Percentiles rank a stretch among this genome's conserved stretches.
Evolutionary conservation across 352 stramenopile species (phyloP).

Genomic region (Phytophthora macrochlamydospora): DNA sequence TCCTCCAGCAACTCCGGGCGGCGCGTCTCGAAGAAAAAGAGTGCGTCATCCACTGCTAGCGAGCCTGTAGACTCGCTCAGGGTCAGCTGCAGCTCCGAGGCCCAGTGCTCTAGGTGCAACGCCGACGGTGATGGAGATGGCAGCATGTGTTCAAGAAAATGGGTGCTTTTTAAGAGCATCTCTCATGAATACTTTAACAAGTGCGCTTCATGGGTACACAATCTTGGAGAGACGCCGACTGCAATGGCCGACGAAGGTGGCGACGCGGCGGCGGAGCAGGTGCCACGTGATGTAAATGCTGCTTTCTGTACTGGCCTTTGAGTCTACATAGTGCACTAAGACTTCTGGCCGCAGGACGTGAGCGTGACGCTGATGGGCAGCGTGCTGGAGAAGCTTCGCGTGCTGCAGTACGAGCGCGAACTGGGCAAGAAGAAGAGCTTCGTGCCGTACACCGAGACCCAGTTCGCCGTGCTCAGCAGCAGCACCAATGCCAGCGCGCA

Average conservation of each 20-base stretch:
- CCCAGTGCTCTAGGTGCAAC: slow-evolving; percentile 47
- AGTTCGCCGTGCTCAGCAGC: slow-evolving; percentile 59
- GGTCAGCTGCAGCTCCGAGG: slow-evolving; percentile 59
- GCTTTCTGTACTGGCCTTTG: too few relatives aligned
- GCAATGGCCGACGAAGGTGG: slow-evolving; percentile 30
- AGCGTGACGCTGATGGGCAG: slow-evolving; percentile 84
- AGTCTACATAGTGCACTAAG: neutral
- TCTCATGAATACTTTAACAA: neutral
- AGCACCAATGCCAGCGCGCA: slow-evolving; percentile 71
- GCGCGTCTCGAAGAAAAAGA: slow-evolving; percentile 70
- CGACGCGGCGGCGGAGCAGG: slow-evolving; percentile 17
- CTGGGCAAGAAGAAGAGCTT: slow-evolving; percentile 85
- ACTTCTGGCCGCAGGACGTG: slow-evolving; percentile 54
- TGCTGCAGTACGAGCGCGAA: slow-evolving; percentile 81
- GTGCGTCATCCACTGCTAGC: slow-evolving; percentile 53
- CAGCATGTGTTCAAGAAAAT: neutral
- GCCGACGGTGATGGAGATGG: slow-evolving; percentile 6
- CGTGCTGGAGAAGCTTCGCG: slow-evolving; percentile 83
- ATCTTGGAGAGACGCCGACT: slow-evolving; percentile 35
- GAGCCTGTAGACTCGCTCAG: slow-evolving; percentile 37
- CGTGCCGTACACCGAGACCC: slow-evolving; percentile 67
- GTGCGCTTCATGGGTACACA: neutral
- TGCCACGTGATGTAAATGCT: too few relatives aligned
- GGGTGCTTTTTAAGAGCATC: neutral
- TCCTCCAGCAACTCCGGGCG: slow-evolving; percentile 63